Percentiles rank a stretch among this genome's conserved stretches.
These are phyloP conservation scores for Alternaria tenuissima DNA, from an alignment of 2,329 filamentous ascomycete genomes.

Conservation along the genomic window DNA sequence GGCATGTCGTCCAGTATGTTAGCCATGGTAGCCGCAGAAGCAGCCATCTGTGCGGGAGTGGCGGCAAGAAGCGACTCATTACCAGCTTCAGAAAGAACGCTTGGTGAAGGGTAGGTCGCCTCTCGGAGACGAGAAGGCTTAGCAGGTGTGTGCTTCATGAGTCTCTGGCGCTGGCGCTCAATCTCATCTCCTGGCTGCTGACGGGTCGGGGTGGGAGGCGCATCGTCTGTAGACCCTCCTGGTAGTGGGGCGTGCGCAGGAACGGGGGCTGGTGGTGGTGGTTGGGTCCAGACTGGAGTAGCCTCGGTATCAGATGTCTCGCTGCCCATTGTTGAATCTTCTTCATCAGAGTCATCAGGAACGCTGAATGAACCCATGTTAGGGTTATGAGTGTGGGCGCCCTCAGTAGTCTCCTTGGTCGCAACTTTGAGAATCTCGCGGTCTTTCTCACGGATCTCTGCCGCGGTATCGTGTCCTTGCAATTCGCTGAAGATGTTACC, in stretches of 20 bases:
- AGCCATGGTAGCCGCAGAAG: constrained; percentile 2
- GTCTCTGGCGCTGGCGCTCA: constrained; percentile 38
- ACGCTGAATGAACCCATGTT: constrained; percentile 32
- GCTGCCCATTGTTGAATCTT: constrained; percentile 22
- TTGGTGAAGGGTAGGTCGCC: constrained; percentile 44
- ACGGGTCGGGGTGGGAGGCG: constrained; percentile 8
- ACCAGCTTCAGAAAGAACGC: constrained; percentile 38
- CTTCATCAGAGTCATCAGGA: constrained; percentile 35
- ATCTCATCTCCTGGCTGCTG: constrained; percentile 34
- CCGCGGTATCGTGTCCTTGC: constrained; percentile 24
- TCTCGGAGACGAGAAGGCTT: constrained; percentile 47
- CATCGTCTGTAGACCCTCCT: constrained; percentile 11
- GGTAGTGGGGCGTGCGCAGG: constrained; percentile 47
- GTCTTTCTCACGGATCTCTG: constrained; percentile 25
- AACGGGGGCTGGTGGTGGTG: constrained; percentile 47
- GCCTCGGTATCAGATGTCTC: constrained; percentile 27
- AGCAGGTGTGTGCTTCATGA: constrained; percentile 46
- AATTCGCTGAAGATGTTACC: constrained; percentile 43
- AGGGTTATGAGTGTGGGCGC: constrained; percentile 16
- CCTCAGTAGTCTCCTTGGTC: constrained; percentile 16
- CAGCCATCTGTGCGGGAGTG: constrained; percentile 24
- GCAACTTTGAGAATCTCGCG: constrained; percentile 23
- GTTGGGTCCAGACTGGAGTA: constrained; percentile 42
- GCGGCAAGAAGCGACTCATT: constrained; percentile 28
- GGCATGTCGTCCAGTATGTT: constrained; percentile 34